These are phyloP conservation scores for Obelidium mucronatum DNA, from an alignment of 192 early-diverging fungal species.

Conservation along the genomic window DNA sequence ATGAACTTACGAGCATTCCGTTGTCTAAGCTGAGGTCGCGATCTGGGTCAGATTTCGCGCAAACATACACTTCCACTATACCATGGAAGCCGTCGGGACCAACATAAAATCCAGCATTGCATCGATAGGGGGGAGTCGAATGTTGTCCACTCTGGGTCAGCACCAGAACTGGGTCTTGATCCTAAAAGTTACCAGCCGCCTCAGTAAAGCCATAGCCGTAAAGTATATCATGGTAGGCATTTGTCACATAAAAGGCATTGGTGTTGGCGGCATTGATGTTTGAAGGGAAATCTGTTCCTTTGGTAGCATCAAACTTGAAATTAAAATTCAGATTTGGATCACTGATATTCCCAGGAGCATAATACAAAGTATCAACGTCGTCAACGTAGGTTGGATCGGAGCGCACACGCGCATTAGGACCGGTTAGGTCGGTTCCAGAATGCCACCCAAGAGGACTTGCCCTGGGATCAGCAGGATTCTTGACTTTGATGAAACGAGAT, in stretches of 20 bases:
- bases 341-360: not conserved
- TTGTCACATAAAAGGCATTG: slow-evolving; percentile 63
- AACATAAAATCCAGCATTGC: slow-evolving; percentile 28
- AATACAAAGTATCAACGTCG: not conserved
- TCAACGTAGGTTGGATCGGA: no score
- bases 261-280: slow-evolving; percentile 62
- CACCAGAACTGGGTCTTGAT: no score
- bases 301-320: slow-evolving; percentile 42
- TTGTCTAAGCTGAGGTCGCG: slow-evolving; percentile 64
- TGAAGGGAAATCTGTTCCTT: not conserved
- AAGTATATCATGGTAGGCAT: slow-evolving; percentile 64
- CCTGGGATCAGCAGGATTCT: slow-evolving; percentile 29
- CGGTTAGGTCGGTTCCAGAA: no score
- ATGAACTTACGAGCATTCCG: slow-evolving; percentile 61
- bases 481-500: not conserved
- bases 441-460: slow-evolving; percentile 43
- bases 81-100: slow-evolving; percentile 51
- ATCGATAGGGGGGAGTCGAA: no score
- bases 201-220: slow-evolving; percentile 57
- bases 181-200: slow-evolving; percentile 77
- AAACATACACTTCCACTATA: slow-evolving; percentile 44
- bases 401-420: no score
- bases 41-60: slow-evolving; percentile 68
- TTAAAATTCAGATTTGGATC: slow-evolving; percentile 37
- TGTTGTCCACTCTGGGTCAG: no score